phyloP scores from a whole-genome alignment of 1,139 yeast genomes.

The Candida sp. region DNA sequence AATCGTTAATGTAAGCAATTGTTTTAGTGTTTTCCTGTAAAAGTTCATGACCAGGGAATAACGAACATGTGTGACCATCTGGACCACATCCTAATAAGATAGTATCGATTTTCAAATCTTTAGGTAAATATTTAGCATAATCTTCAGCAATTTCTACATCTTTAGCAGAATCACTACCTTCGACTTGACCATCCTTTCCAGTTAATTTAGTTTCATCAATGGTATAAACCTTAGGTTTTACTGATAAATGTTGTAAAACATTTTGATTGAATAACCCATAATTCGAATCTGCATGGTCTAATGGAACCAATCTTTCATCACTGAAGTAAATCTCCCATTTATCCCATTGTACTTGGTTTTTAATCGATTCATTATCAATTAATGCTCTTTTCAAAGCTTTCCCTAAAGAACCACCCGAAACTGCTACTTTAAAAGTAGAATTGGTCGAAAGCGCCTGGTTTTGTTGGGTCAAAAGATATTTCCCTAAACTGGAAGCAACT shows the following conservation, averaged over 20 bases:
- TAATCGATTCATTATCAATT: conserved; percentile 50
- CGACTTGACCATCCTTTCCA: conserved; percentile 42
- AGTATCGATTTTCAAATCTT: conserved; percentile 44
- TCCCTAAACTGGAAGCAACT: conserved; percentile 58
- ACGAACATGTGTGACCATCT: conserved; percentile 78
- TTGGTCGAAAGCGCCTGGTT: conserved; percentile 41
- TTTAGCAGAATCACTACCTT: conserved; percentile 31
- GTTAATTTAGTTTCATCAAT: conserved; percentile 48
- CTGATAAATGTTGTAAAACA: conserved; percentile 46
- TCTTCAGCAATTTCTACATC: conserved; percentile 49
- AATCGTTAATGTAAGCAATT: conserved; percentile 49
- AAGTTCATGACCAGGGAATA: conserved; percentile 59
- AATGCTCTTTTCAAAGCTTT: conserved; percentile 71
- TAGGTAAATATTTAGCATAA: conserved; percentile 47
- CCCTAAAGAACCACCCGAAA: conserved; percentile 89
- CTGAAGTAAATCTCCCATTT: conserved; percentile 71
- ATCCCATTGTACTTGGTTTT: conserved; percentile 52
- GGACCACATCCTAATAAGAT: conserved; percentile 75
- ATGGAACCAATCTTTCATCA: conserved; percentile 71
- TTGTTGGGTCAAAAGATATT: conserved; percentile 53
- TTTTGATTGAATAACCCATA: conserved; percentile 59
- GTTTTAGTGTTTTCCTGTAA: conserved; percentile 34
- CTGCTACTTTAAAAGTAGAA: conserved; percentile 64
- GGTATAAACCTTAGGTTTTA: conserved; percentile 44
- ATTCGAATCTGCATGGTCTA: conserved; percentile 65